Evolutionary conservation across 345 rosid species (phyloP).

Genomic region (Arabidopsis suecica): DNA sequence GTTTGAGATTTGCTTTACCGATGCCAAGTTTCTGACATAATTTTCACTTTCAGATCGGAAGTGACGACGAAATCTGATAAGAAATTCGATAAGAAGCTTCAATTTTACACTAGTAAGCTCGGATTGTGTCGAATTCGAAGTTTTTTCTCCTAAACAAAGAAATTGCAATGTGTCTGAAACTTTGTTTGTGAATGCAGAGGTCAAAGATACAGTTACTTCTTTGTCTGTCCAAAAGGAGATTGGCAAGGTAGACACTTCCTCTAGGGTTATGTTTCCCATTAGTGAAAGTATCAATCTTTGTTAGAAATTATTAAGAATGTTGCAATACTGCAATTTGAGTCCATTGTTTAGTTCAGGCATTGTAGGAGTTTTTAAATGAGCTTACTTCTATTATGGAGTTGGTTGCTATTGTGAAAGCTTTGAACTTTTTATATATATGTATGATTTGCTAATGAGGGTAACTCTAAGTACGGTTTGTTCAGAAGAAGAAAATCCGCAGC

Average conservation of each 20-base stretch:
- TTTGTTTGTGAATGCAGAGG: slow-evolving; percentile 55
- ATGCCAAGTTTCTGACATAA: slow-evolving; percentile 1
- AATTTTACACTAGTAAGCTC: slow-evolving; percentile 62
- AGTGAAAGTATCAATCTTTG: slow-evolving; percentile 3
- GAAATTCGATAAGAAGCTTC: slow-evolving; percentile 64
- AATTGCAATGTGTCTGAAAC: slow-evolving; percentile 25
- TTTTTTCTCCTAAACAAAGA: neutral
- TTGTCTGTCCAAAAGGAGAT: slow-evolving; percentile 61
- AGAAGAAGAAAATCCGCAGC: slow-evolving; percentile 61
- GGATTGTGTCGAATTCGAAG: neutral
- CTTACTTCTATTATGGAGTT: neutral
- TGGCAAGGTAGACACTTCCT: slow-evolving; percentile 51
- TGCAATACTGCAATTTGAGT: neutral
- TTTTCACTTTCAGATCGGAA: slow-evolving; percentile 36
- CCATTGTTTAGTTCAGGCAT: neutral
- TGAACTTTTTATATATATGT: neutral
- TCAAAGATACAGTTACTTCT: slow-evolving; percentile 61
- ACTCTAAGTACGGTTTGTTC: slow-evolving; percentile 21
- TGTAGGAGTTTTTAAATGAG: neutral
- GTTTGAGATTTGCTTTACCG: slow-evolving; percentile 10
- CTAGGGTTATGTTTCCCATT: neutral
- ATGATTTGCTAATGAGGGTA: slow-evolving; percentile 5
- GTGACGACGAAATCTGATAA: slow-evolving; percentile 52
- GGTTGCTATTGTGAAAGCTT: slow-evolving; percentile 18
- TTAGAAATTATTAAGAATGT: slow-evolving; percentile 3